These are phyloP conservation scores for Colletotrichum chrysophilum DNA, from an alignment of 2,329 filamentous ascomycete genomes.

Conservation along the genomic window DNA sequence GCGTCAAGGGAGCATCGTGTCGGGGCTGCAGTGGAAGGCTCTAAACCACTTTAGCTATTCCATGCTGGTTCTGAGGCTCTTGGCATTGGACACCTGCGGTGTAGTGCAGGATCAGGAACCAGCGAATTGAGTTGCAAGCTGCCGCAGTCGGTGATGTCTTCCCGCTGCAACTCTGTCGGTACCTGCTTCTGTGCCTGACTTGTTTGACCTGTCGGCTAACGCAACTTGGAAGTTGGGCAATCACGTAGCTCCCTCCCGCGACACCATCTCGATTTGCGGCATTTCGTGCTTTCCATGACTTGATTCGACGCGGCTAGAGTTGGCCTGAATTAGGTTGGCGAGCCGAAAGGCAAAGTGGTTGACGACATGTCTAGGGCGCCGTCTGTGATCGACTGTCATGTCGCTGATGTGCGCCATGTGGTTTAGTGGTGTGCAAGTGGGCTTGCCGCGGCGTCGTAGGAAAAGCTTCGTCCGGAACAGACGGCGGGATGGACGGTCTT, in stretches of 20 bases:
- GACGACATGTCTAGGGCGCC: not conserved
- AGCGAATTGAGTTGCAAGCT: not conserved
- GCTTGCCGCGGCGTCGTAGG: not conserved
- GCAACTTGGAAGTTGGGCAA: not conserved
- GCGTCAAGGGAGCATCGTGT: not conserved
- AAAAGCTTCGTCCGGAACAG: constrained; percentile 9
- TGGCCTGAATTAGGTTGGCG: not conserved
- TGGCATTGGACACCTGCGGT: not conserved
- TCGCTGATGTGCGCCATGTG: constrained; percentile 3
- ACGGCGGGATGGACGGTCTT: constrained; percentile 12
- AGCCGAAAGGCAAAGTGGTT: not conserved
- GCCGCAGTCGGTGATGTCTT: not conserved
- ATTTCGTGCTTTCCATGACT: not conserved
- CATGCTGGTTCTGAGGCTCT: not conserved
- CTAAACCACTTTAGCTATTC: not conserved
- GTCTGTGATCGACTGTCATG: not conserved
- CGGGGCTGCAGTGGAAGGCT: not conserved
- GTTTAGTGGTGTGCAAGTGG: not conserved
- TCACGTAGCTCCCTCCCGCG: not conserved
- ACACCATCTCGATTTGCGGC: not conserved
- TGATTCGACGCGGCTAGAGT: not conserved
- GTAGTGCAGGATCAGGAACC: not conserved
- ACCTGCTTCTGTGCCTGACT: not conserved
- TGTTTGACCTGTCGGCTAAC: not conserved
- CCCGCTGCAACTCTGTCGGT: not conserved